Percentiles rank a stretch among this genome's conserved stretches.
phyloP scores from a whole-genome alignment of 768 basidiomycete genomes.

The Mrakia gelida region DNA sequence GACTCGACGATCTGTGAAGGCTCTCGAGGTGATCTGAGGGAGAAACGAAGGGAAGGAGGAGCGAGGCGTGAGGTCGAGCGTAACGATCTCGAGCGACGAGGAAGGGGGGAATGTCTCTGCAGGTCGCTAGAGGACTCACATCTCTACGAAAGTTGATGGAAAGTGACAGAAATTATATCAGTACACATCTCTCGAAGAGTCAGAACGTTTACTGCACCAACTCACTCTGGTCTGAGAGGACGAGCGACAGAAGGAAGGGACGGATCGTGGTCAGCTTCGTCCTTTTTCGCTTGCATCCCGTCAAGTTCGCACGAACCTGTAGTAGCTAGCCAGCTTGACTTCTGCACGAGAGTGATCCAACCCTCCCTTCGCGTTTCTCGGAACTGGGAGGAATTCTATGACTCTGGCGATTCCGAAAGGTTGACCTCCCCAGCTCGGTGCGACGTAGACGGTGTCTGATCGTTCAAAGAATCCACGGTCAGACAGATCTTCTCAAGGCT shows the following conservation, averaged over 20 bases:
- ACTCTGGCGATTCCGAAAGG: slow-evolving; percentile 94
- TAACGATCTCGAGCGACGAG: neutral
- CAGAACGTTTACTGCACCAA: no score
- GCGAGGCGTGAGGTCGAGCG: slow-evolving; percentile 6
- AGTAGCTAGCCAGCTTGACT: slow-evolving; percentile 16
- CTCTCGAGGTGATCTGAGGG: slow-evolving; percentile 71
- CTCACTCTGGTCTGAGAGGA: slow-evolving; percentile 12
- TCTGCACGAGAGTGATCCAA: neutral
- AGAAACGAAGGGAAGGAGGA: neutral
- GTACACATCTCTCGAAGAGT: neutral
- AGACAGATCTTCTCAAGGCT: neutral
- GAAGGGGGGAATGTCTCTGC: neutral
- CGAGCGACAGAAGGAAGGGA: neutral
- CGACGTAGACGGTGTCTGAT: slow-evolving; percentile 93
- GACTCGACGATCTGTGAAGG: slow-evolving; percentile 82
- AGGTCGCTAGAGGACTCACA: neutral
- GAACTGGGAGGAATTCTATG: slow-evolving; percentile 89
- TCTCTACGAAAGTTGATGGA: neutral
- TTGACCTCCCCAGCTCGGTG: slow-evolving; percentile 66
- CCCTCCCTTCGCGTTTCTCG: neutral
- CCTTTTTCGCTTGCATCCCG: slow-evolving; percentile 43
- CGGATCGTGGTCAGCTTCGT: neutral
- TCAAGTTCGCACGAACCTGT: slow-evolving; percentile 5
- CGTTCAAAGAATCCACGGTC: neutral
- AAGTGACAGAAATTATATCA: neutral